Conservation (phyloP, 2,329 filamentous ascomycete species). For the Tolypocladium endophyticum region DNA sequence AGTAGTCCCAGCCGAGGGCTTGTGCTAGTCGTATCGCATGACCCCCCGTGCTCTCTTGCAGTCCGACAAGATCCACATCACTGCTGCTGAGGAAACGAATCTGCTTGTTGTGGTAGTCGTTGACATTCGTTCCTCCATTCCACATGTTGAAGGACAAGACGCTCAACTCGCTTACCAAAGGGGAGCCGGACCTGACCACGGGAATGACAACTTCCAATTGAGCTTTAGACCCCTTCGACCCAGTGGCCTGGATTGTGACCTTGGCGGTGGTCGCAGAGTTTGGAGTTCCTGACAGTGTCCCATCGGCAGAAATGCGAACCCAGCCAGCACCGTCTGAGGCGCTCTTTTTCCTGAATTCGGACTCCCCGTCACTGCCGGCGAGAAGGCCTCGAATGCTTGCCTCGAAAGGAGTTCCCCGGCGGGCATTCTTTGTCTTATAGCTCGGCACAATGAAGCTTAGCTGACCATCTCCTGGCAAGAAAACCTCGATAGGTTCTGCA, state of each 20-base stretch:
- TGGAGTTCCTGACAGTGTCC: slow-evolving; percentile 22
- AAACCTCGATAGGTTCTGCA: slow-evolving; percentile 17
- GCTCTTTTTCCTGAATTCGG: slow-evolving; percentile 12
- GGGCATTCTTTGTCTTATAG: slow-evolving; percentile 20
- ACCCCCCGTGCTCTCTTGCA: slow-evolving; percentile 23
- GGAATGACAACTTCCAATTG: slow-evolving; percentile 17
- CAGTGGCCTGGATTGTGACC: slow-evolving; percentile 16
- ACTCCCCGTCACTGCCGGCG: slow-evolving; percentile 4
- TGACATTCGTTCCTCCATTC: slow-evolving; percentile 24
- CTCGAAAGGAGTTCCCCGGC: slow-evolving; percentile 17
- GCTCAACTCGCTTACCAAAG: slow-evolving; percentile 18
- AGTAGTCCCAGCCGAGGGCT: slow-evolving; percentile 26
- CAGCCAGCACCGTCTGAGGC: slow-evolving; percentile 14
- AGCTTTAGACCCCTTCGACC: slow-evolving; percentile 9
- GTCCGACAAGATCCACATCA: slow-evolving; percentile 22
- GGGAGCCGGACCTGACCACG: slow-evolving; percentile 10
- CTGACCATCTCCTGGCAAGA: slow-evolving; percentile 6
- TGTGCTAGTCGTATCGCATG: slow-evolving; percentile 20
- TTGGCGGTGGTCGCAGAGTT: background rate
- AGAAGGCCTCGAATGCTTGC: slow-evolving; percentile 21
- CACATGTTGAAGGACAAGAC: slow-evolving; percentile 27
- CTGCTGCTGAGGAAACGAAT: slow-evolving; percentile 20
- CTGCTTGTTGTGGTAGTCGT: slow-evolving; percentile 27
- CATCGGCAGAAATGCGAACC: slow-evolving; percentile 16
- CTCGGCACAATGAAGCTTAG: slow-evolving; percentile 14